Base-by-base conservation (phyloP, 306 rosid species). In the Amphicarpaea edgeworthii region DNA sequence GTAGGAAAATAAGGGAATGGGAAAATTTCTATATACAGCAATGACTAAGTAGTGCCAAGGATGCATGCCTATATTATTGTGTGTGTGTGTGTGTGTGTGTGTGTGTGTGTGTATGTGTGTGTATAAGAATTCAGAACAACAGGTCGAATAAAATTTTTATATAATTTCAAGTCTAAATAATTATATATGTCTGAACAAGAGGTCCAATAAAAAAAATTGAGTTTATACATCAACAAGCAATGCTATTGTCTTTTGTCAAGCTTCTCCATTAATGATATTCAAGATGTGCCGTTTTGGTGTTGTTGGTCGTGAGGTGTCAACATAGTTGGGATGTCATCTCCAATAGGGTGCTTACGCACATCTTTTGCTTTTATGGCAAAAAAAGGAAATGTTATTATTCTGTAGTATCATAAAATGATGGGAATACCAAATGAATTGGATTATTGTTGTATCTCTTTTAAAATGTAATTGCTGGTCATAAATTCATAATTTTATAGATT, bases 401-500 rank as follows among this genome's bases (percentile, higher is more conserved):
- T 74, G 41, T 32, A 67, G 38, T 71, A 47, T 65, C 3, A 6
- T 43, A 26, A 64, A 66, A 24, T 51, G 19, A 30, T 55, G 41
- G 37, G 53, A 49, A 24, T 58, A 55, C 59, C 19, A 59, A 67
- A 19, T 21, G 73, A 81, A 60, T 75, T 42, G 70, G 81, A 37
- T 51, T 58, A 14, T 69, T 51, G 47, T 51, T 19, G 24, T 66
- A 64, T 75, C 77, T 79, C 45, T 67, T 68, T 82, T 67, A 58
- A 53, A 38, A 68, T 72, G 68, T 50, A 54, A 69, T 53, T 64
- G 17, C 50, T 67, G 54, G 57, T 55, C 42, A 65, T 75, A 34
- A 20, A 50, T 20, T 55, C 42, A 65, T 75, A 34, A 20, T 57
- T 20, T 59, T 32, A 19, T 69, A 6, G 67, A 49, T 45, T 57